These are phyloP conservation scores for Blastobotrys proliferans DNA, from an alignment of 1,139 yeast species.

Conservation along the genomic window DNA sequence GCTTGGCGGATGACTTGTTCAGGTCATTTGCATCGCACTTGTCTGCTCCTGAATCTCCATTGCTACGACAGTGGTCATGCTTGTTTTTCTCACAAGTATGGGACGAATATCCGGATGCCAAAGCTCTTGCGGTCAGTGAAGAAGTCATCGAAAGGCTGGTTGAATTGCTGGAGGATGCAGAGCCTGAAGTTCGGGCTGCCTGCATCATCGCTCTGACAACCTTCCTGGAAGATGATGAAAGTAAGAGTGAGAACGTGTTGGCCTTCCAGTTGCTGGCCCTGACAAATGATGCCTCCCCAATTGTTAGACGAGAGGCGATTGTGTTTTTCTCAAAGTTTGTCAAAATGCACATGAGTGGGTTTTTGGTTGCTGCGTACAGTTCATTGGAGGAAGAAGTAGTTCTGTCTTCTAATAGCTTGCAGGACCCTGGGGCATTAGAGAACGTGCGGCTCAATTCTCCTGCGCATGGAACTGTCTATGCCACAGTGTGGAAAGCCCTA, in stretches of 20 bases:
- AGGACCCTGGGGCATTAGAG: constrained; percentile 54
- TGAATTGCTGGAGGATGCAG: constrained; percentile 71
- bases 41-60: constrained; percentile 73
- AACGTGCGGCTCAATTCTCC: constrained; percentile 46
- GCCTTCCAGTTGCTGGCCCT: constrained; percentile 44
- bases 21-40: constrained; percentile 64
- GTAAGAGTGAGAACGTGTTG: constrained; percentile 42
- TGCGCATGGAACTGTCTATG: constrained; percentile 82
- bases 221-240: constrained; percentile 53
- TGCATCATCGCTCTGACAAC: constrained; percentile 70
- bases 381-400: constrained; percentile 80
- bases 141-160: constrained; percentile 57
- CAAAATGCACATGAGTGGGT: constrained; percentile 64
- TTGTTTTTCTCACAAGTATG: constrained; percentile 74
- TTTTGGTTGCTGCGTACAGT: constrained; percentile 82
- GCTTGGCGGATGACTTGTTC: constrained; percentile 70
- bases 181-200: constrained; percentile 92
- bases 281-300: constrained; percentile 81
- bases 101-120: constrained; percentile 70
- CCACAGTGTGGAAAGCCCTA: constrained; percentile 83
- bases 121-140: constrained; percentile 64
- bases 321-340: constrained; percentile 75
- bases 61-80: constrained; percentile 89
- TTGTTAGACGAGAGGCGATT: constrained; percentile 82
- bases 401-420: too few relatives aligned